These are phyloP conservation scores for Candida silvatica DNA, from an alignment of 805 yeast species.

Conservation along the genomic window DNA sequence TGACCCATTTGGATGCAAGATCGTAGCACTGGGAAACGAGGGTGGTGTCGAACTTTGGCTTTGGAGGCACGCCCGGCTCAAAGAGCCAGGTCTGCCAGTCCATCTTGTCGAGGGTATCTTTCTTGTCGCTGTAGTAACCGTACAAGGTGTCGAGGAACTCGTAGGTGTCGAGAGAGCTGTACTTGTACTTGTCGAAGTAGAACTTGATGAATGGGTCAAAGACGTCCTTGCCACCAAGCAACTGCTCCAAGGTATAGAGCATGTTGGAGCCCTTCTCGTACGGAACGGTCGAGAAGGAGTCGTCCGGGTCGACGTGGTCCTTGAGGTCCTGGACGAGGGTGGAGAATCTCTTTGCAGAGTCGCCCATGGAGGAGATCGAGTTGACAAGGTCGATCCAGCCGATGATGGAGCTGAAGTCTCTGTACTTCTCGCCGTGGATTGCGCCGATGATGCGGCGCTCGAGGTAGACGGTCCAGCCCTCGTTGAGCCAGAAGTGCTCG, in stretches of 20 bases:
- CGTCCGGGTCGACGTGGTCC: conserved; percentile 76
- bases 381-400: conserved; percentile 82
- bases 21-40: conserved; percentile 65
- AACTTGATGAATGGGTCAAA: conserved; percentile 77
- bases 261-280: conserved; percentile 87
- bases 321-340: conserved; percentile 65
- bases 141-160: conserved; percentile 72
- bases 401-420: conserved; percentile 77
- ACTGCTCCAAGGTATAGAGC: conserved; percentile 62
- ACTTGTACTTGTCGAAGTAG: conserved; percentile 64
- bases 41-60: conserved; percentile 71
- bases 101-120: conserved; percentile 48
- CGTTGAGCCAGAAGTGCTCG: conserved; percentile 93
- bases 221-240: conserved; percentile 60
- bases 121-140: conserved; percentile 41
- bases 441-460: conserved; percentile 77
- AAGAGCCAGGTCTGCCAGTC: conserved; percentile 86
- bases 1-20: conserved; percentile 61
- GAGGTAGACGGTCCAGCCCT: conserved; percentile 92
- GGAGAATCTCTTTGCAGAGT: conserved; percentile 40
- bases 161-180: conserved; percentile 69
- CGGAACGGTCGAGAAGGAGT: conserved; percentile 80
- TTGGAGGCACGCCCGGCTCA: conserved; percentile 83
- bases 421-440: conserved; percentile 67
- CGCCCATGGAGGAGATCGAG: conserved; percentile 58